Base-by-base conservation (phyloP, 2,329 filamentous ascomycete species). In the Hypomyces rosellus region DNA sequence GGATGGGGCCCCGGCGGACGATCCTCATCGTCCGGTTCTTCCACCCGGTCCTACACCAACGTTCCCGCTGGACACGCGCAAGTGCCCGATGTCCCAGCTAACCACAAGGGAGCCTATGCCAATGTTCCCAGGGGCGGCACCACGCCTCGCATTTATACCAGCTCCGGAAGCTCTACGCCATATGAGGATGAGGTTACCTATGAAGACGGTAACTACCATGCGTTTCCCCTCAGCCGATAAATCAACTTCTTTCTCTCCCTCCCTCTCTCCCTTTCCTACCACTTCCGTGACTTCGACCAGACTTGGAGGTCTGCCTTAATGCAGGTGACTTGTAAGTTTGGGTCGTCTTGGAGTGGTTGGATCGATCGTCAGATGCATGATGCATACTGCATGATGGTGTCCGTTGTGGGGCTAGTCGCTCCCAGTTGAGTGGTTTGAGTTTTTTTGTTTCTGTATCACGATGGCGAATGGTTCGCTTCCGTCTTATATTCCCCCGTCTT, bases 121-220 rank as follows among this genome's bases (percentile, higher is more conserved):
- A 59, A 56, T 46, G 55, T 66, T 43, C 66, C 67, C 49, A 64
- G 62, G 40, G 66, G 61, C 15, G 49, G 42, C 3, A 48, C 51
- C 49, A 54, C 45, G 33, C 52, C 52, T 45, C 45, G 58, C 20
- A 57, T 61, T 46, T 65, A 64, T 49, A 63, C 61, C 55, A 61
- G 57, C 46, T 52, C 52, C 38, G 54, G 50, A 43, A 46, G 50
- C 37, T 48, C 48, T 33, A 48, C 48, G 34, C 40, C 54, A 18
- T 55, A 54, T 45, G 53, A 60, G 34, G 56, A 61, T 11, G 49
- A 54, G 20, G 61, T 62, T 48, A 52, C 50, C 33, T 65, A 59
- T 45, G 65, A 69, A 48, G 65, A 68, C 53, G 66, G 66, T 40
- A 59, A 65, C 52, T 69, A 69, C 55, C 65, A 67, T 51, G 46